Percentiles rank a stretch among this genome's conserved stretches.
These are phyloP conservation scores for Lagenaria siceraria DNA, from an alignment of 306 rosid genomes.

Conservation along the genomic window DNA sequence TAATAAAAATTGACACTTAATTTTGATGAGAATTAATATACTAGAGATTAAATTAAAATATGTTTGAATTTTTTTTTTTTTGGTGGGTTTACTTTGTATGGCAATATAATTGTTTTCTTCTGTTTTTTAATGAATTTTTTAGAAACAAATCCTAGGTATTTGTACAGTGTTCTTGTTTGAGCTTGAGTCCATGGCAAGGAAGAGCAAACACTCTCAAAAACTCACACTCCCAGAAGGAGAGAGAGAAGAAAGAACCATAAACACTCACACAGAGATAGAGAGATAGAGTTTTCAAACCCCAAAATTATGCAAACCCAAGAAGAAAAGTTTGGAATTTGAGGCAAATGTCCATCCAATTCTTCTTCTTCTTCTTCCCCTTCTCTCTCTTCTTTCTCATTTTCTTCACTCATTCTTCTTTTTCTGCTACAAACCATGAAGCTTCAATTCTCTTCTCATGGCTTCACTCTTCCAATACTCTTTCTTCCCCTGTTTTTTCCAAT, in stretches of 20 bases:
- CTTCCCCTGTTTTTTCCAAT: conserved; percentile 34
- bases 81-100: not conserved
- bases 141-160: not conserved
- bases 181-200: conserved; percentile 37
- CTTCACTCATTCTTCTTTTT: conserved; percentile 21
- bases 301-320: conserved; percentile 37
- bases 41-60: no score
- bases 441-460: conserved; percentile 74
- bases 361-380: not conserved
- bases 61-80: no score
- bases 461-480: conserved; percentile 15
- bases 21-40: no score
- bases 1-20: no score
- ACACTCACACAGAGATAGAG: not conserved
- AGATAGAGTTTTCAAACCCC: conserved; percentile 21
- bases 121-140: not conserved
- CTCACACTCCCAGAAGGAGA: not conserved
- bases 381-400: conserved; percentile 7
- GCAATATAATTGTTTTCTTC: not conserved
- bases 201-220: conserved; percentile 10
- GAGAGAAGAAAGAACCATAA: conserved; percentile 4
- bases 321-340: conserved; percentile 50
- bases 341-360: conserved; percentile 34
- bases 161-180: not conserved
- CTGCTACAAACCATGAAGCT: conserved; percentile 54